Conservation (phyloP, 2,329 filamentous ascomycete species). For the Graphilbum fragrans region DNA sequence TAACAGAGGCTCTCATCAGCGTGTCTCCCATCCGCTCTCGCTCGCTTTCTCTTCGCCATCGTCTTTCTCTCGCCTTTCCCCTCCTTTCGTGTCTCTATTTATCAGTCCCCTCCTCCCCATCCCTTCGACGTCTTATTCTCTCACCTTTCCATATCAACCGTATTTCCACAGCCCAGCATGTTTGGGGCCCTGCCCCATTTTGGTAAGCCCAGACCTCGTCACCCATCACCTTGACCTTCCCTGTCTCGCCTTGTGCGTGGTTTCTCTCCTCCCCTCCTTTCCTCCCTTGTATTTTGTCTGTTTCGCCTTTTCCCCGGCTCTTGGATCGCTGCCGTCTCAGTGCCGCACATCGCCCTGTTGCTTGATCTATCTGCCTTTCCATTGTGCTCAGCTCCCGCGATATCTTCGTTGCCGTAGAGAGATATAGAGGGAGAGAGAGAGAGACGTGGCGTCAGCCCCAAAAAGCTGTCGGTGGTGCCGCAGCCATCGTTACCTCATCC, state of each 20-base stretch:
- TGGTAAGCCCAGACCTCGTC: conserved; percentile 19
- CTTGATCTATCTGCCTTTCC: too few species aligned
- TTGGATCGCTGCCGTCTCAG: too few species aligned
- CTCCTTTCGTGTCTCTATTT: too few species aligned
- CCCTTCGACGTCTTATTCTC: not conserved
- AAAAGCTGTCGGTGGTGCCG: not conserved
- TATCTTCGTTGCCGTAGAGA: too few species aligned
- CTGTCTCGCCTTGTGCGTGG: conserved; percentile 1
- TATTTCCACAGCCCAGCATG: conserved; percentile 18
- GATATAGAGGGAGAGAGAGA: not conserved
- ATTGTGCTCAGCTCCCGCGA: too few species aligned
- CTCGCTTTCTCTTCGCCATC: too few species aligned
- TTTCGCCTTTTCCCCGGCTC: not conserved
- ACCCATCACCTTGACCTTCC: not conserved
- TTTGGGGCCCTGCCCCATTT: conserved; percentile 28
- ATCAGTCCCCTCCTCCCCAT: not conserved
- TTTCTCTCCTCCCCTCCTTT: not conserved
- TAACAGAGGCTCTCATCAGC: too few species aligned
- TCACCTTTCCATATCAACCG: not conserved
- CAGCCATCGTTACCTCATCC: not conserved
- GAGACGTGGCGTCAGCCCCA: not conserved
- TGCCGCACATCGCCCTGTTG: too few species aligned
- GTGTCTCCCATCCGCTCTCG: too few species aligned
- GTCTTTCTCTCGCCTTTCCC: too few species aligned
- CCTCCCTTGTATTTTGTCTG: not conserved